Base-by-base conservation (phyloP, 2,329 filamentous ascomycete species). In the Pezicula neosporulosa region DNA sequence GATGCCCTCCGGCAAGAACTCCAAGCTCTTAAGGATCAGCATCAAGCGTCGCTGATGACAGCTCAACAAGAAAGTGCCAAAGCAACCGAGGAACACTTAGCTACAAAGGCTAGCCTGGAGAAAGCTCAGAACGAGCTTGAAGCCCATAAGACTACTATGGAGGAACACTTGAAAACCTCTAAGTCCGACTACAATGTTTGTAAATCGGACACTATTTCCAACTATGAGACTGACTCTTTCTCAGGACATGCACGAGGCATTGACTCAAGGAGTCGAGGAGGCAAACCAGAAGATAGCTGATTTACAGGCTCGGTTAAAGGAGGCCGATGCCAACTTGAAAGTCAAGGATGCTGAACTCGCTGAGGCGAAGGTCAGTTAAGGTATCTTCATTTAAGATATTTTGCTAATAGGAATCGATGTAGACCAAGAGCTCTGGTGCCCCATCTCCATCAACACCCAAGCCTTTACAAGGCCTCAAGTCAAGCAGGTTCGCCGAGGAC, bases 281-380 rank as follows among this genome's bases (percentile, higher is more conserved):
- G 77, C 78, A 47, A 60, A 62, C 41, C 63, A 63, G 48, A 65
- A 64, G 39, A 56, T 52, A 35, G 49, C 58, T n/a, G 70, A 72
- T 54, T 62, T 70, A 53, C 68, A 72, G 48, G 68, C 68, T 46
- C 62, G 66, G 48, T 50, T 72, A 45, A 80, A 77, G 69, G 72
- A 65, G 49, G 48, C 57, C 9, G 48, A 49, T 19, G 36, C 44
- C 18, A 50, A 39, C 10, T 18, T 46, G 21, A 46, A 50, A 46
- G 46, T 85, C 48, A 83, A 81, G 71, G 81, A 85, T 39, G 81
- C 82, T 38, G 82, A 86, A 67, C 71, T 86, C 61, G 78, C 76
- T 15, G 82, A 85, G 66, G 80, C 75, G 51, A 79, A 79, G 73
- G 82, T 85, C 66, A 16, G 21, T 44, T 19, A 27, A 30, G 4